Base-by-base conservation (phyloP, 164 flowering plant genomes). In the Vitis cinerea region DNA sequence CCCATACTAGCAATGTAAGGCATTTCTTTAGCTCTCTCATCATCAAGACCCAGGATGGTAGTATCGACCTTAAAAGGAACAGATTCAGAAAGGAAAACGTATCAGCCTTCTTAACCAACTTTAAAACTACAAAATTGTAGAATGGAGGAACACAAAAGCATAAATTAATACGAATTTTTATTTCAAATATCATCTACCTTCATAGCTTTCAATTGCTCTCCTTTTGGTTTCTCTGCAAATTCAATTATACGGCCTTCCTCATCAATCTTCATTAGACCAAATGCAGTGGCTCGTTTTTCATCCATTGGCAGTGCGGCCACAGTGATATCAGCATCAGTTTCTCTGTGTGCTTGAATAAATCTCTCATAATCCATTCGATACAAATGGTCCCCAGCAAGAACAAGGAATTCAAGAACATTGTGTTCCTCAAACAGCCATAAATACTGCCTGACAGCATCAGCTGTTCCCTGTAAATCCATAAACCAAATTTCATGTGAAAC, bases 1-100 rank as follows among this genome's bases (percentile, higher is more conserved):
- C 99, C 99, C 99, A 95, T 95, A 66, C 99, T 95, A 2, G 98
- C 97, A 81, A 94, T 90, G 77, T 72, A 91, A 19, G 97, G 96
- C 97, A 91, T 90, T 74, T 91, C 94, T 76, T 94, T 91, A 1
- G 98, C 98, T 82, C 96, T 86, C 80, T 86, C 77, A 61, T 94
- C 94, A 77, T 91, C 96, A 71, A 91, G 94, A 64, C 96, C 97
- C 71, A 94, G 77, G 44, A 91, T 88, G 58, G 92, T 88, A 17
- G 94, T 90, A 70, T 88, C 94, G 60, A 87, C 98, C 93, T 93
- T 64, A 51, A 67, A 63, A 14, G 63, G 47, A 59, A 30, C 15
- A 65, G 2, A 52, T 15, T 8, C 12, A 61, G 37, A 8, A 48
- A 67, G 44, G 10, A 65, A 12, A 6, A 12, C 10, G 64, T 49